Evolutionary conservation across 257 asterid genomes (phyloP).

Genomic region (Nicotiana benthamiana): DNA sequence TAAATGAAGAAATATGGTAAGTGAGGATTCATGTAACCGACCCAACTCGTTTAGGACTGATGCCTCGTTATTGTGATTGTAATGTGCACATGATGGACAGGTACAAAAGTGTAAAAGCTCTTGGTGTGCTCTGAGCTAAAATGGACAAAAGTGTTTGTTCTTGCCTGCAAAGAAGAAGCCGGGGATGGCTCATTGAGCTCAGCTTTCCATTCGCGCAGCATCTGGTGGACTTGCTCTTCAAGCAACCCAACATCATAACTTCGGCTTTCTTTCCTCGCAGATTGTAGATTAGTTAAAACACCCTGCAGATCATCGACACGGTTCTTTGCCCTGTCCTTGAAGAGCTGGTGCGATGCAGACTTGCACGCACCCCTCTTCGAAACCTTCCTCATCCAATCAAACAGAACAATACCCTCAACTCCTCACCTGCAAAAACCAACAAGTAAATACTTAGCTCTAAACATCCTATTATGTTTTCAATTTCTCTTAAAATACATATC

Average conservation of each 20-base stretch:
- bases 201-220: slow-evolving; percentile 96
- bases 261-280: slow-evolving; percentile 94
- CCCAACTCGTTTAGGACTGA: too few relatives aligned
- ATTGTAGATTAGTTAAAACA: slow-evolving; percentile 70
- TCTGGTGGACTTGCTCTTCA: slow-evolving; percentile 95
- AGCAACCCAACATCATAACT: slow-evolving; percentile 62
- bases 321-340: slow-evolving; percentile 88
- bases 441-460: not conserved
- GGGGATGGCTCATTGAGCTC: slow-evolving; percentile 94
- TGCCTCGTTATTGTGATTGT: too few relatives aligned
- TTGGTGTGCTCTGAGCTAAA: not conserved
- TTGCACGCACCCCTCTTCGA: slow-evolving; percentile 72
- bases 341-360: slow-evolving; percentile 82
- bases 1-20: too few relatives aligned
- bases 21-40: too few relatives aligned
- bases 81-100: not conserved
- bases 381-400: slow-evolving; percentile 65
- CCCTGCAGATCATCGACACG: slow-evolving; percentile 98
- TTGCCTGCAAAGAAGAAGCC: slow-evolving; percentile 87
- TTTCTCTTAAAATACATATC: not conserved
- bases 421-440: slow-evolving; percentile 25
- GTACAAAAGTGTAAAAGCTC: not conserved
- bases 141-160: not conserved
- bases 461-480: not conserved
- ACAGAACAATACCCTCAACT: slow-evolving; percentile 17